These are phyloP conservation scores for Melocanna baccifera DNA, from an alignment of 176 grass and related monocot species.

Conservation along the genomic window DNA sequence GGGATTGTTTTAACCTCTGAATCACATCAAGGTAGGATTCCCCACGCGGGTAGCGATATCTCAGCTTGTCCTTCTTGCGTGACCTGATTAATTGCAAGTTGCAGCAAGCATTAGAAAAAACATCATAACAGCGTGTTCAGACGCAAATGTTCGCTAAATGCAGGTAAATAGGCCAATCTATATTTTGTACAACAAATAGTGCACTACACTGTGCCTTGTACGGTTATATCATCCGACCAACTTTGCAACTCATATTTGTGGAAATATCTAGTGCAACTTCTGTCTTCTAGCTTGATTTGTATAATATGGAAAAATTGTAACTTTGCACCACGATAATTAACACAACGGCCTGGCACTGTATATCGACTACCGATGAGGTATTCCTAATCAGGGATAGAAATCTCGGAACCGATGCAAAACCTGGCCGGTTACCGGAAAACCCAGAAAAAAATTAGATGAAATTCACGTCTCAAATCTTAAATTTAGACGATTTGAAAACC, in stretches of 20 bases:
- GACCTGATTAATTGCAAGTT: constrained; percentile 65
- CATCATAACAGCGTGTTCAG: background rate
- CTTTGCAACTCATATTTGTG: background rate
- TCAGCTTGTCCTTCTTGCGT: constrained; percentile 92
- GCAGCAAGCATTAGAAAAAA: constrained; percentile 20
- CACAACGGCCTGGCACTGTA: background rate
- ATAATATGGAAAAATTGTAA: background rate
- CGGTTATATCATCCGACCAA: background rate
- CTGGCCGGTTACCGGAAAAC: too few relatives aligned
- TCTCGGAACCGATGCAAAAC: too few relatives aligned
- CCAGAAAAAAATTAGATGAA: too few relatives aligned
- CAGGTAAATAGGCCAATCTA: background rate
- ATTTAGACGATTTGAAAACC: too few relatives aligned
- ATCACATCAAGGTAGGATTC: constrained; percentile 98
- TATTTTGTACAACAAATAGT: background rate
- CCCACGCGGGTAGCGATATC: constrained; percentile 94
- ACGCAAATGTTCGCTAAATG: constrained; percentile 18
- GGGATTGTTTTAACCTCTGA: constrained; percentile 62
- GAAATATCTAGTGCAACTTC: background rate
- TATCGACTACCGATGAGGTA: background rate
- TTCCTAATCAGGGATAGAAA: too few relatives aligned
- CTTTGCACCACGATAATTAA: background rate
- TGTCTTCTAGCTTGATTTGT: background rate
- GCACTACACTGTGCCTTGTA: background rate
- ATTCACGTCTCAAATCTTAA: too few relatives aligned